Conservation (phyloP, 2,329 filamentous ascomycete species). For the Metarhizium brunneum region DNA sequence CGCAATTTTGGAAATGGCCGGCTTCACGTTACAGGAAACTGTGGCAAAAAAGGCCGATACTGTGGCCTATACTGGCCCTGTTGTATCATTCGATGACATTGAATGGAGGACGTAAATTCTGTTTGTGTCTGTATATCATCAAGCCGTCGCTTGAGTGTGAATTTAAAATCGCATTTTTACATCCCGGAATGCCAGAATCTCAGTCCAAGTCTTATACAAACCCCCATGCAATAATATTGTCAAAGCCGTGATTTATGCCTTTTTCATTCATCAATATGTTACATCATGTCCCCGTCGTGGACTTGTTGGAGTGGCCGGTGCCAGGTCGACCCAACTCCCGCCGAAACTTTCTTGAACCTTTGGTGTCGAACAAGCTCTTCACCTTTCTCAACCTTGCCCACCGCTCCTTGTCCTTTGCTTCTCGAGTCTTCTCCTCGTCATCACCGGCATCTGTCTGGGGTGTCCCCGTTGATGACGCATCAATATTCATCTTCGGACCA, state of each 20-base stretch:
- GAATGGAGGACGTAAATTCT: slow-evolving; percentile 20
- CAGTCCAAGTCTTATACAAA: background rate
- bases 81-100: slow-evolving; percentile 31
- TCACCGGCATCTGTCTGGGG: slow-evolving; percentile 16
- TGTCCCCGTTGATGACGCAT: slow-evolving; percentile 4
- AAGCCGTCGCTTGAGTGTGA: background rate
- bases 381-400: slow-evolving; percentile 64
- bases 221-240: background rate
- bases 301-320: slow-evolving; percentile 22
- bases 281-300: slow-evolving; percentile 5
- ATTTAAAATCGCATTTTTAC: background rate
- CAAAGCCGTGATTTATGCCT: background rate
- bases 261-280: background rate
- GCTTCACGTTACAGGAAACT: slow-evolving; percentile 20
- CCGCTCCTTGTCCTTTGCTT: slow-evolving; percentile 59
- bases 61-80: slow-evolving; percentile 23
- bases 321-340: slow-evolving; percentile 32
- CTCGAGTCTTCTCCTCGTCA: slow-evolving; percentile 34
- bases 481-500: background rate
- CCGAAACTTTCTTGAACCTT: slow-evolving; percentile 45
- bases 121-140: slow-evolving; percentile 2
- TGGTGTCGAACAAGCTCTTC: slow-evolving; percentile 62
- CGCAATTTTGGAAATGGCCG: slow-evolving; percentile 32
- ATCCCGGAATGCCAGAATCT: background rate
- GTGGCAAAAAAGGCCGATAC: slow-evolving; percentile 27